phyloP scores from a whole-genome alignment of 805 yeast genomes.

The Saturnispora galanensis region DNA sequence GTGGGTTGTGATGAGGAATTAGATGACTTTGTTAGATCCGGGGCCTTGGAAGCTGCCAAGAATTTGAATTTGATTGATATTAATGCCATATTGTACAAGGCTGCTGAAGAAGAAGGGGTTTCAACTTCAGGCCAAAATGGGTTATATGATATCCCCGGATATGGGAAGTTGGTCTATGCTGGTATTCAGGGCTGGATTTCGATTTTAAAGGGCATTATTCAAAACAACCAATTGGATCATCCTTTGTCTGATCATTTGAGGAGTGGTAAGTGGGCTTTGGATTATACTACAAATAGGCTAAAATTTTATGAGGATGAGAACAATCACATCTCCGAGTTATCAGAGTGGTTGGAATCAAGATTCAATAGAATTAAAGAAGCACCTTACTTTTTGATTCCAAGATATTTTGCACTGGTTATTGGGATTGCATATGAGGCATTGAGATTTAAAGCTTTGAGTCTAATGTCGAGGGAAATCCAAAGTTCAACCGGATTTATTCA shows the following conservation, averaged over 20 bases:
- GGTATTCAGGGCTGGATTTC: conserved; percentile 92
- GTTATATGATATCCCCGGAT: conserved; percentile 60
- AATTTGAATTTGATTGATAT: conserved; percentile 56
- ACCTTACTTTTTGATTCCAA: conserved; percentile 78
- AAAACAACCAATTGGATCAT: conserved; percentile 69
- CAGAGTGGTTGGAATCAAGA: conserved; percentile 60
- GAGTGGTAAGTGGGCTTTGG: conserved; percentile 84
- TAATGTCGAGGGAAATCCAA: conserved; percentile 46
- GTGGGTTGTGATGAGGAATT: conserved; percentile 55
- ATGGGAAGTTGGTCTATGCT: conserved; percentile 71
- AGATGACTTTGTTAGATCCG: conserved; percentile 58
- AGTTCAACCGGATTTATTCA: conserved; percentile 66
- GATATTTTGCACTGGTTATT: conserved; percentile 74
- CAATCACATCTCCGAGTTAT: conserved; percentile 44
- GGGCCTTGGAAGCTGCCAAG: conserved; percentile 65
- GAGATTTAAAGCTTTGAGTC: conserved; percentile 51
- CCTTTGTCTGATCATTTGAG: conserved; percentile 76
- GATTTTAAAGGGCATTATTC: conserved; percentile 51
- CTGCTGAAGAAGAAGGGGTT: conserved; percentile 85
- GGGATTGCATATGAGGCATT: conserved; percentile 81
- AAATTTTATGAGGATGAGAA: conserved; percentile 37
- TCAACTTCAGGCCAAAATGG: conserved; percentile 64
- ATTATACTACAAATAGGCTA: conserved; percentile 56
- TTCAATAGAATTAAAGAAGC: conserved; percentile 50
- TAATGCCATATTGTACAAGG: conserved; percentile 63